phyloP scores from a whole-genome alignment of 495 filamentous ascomycete species.

The Xylaria longipes region DNA sequence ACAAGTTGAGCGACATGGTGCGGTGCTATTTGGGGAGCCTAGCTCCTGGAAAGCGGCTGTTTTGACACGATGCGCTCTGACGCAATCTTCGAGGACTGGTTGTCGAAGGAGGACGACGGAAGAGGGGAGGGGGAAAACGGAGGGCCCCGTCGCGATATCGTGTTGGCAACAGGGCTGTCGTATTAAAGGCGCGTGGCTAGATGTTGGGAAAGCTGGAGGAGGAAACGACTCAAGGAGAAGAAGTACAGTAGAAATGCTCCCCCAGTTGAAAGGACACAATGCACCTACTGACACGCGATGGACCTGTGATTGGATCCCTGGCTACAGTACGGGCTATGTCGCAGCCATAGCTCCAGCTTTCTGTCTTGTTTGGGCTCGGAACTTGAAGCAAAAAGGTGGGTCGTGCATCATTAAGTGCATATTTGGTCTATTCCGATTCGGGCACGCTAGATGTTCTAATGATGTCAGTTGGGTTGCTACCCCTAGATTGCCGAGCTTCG shows the following conservation, averaged over 20 bases:
- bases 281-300: conserved; percentile 37
- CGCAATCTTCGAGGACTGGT: background rate
- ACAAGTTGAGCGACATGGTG: conserved; percentile 78
- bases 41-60: conserved; percentile 33
- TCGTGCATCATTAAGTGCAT: conserved; percentile 19
- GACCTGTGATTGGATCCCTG: conserved; percentile 44
- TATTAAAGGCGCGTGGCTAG: background rate
- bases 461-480: conserved; percentile 18
- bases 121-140: background rate
- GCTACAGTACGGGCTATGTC: conserved; percentile 14
- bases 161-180: background rate
- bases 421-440: conserved; percentile 12
- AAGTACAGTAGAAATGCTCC: conserved; percentile 8
- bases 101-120: background rate
- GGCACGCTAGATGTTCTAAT: conserved; percentile 2
- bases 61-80: conserved; percentile 27
- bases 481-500: background rate
- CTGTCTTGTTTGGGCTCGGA: conserved; percentile 4
- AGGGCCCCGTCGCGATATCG: conserved; percentile 4
- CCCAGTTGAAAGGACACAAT: conserved; percentile 46
- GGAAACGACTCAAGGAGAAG: background rate
- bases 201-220: background rate
- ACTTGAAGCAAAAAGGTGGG: background rate
- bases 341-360: conserved; percentile 19
- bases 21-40: conserved; percentile 32